phyloP scores from a whole-genome alignment of 2,329 filamentous ascomycete genomes.

The Annulohypoxylon truncatum region DNA sequence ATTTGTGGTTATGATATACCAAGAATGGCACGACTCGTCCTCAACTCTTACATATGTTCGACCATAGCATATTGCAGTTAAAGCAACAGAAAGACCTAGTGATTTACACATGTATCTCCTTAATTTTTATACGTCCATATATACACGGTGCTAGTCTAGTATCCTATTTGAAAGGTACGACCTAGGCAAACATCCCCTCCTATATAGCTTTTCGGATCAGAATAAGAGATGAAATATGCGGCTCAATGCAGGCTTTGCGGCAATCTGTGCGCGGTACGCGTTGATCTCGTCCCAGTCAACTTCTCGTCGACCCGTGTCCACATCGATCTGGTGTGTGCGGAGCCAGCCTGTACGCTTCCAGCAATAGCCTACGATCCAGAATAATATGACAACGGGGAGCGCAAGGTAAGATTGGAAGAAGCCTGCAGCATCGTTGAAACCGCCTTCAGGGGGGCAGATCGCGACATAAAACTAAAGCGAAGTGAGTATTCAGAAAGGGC shows the following conservation, averaged over 20 bases:
- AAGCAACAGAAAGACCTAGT: background rate
- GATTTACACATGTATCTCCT: background rate
- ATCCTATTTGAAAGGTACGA: background rate
- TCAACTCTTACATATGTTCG: too few relatives aligned
- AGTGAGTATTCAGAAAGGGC: constrained; percentile 8
- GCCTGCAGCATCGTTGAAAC: constrained; percentile 53
- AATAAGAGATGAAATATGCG: constrained; percentile 50
- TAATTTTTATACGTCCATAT: constrained; percentile 24
- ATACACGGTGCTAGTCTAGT: background rate
- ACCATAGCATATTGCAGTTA: too few relatives aligned
- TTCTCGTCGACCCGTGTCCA: constrained; percentile 72
- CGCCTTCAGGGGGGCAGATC: constrained; percentile 49
- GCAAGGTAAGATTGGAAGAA: constrained; percentile 69
- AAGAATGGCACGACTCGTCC: too few relatives aligned
- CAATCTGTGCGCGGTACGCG: constrained; percentile 58
- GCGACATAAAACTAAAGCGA: constrained; percentile 58
- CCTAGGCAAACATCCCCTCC: background rate
- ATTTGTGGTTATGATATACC: too few relatives aligned
- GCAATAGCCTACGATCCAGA: constrained; percentile 66
- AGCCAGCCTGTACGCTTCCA: constrained; percentile 74
- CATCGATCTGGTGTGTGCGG: constrained; percentile 69
- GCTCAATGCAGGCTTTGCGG: constrained; percentile 60
- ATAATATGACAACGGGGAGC: constrained; percentile 63
- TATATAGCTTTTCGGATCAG: constrained; percentile 31
- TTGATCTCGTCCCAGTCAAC: constrained; percentile 71